Conservation (phyloP, 2,329 filamentous ascomycete species). For the Curvularia verruculosa region DNA sequence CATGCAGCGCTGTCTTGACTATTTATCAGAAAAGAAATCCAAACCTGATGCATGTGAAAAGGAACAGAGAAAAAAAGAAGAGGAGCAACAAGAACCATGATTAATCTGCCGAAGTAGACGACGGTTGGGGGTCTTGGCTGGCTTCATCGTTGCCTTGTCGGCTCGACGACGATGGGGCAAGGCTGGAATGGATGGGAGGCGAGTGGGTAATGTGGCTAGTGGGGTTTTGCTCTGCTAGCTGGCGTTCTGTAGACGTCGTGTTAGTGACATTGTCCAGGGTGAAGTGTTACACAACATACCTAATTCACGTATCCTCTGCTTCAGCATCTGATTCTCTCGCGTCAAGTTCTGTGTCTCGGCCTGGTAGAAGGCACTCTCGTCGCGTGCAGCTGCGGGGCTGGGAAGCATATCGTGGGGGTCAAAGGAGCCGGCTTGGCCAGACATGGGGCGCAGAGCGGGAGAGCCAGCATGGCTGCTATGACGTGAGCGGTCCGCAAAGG, state of each 20-base stretch:
- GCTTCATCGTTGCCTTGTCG: constrained; percentile 17
- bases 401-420: constrained; percentile 68
- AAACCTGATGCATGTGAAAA: background rate
- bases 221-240: constrained; percentile 43
- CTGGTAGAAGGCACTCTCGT: constrained; percentile 80
- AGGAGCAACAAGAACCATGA: background rate
- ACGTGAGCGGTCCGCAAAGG: constrained; percentile 46
- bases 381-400: constrained; percentile 57
- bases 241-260: constrained; percentile 37
- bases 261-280: constrained; percentile 2
- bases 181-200: constrained; percentile 35
- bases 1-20: background rate
- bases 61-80: background rate
- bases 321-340: constrained; percentile 83
- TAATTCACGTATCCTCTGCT: constrained; percentile 73
- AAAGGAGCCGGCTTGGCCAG: constrained; percentile 41
- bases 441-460: constrained; percentile 60
- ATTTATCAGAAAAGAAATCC: background rate
- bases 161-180: constrained; percentile 31
- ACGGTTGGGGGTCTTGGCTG: constrained; percentile 1
- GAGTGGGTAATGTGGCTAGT: constrained; percentile 40
- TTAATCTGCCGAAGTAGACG: constrained; percentile 12
- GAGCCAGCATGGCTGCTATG: constrained; percentile 51
- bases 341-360: constrained; percentile 79
- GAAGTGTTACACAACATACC: constrained; percentile 53